phyloP scores from a whole-genome alignment of 192 early-diverging fungal genomes.

The Lunasporangiospora selenospora region DNA sequence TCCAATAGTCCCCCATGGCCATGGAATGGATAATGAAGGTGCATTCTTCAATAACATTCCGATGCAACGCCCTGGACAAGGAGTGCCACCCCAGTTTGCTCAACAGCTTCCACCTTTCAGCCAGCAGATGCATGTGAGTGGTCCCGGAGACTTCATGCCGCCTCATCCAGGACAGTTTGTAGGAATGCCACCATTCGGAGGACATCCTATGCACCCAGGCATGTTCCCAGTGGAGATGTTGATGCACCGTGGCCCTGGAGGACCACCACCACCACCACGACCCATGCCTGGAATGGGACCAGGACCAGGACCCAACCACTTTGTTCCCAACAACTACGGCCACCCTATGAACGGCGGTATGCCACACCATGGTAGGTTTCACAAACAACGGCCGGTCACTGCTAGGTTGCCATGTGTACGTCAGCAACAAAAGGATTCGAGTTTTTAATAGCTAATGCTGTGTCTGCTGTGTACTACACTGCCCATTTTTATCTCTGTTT shows the following conservation, averaged over 20 bases:
- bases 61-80: constrained; percentile 37
- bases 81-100: constrained; percentile 28
- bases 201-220: constrained; percentile 35
- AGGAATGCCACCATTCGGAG: constrained; percentile 39
- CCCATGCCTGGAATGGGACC: constrained; percentile 48
- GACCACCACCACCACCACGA: constrained; percentile 35
- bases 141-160: constrained; percentile 41
- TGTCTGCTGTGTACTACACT: too few species aligned
- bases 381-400: too few species aligned
- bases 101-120: constrained; percentile 45
- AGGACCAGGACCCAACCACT: constrained; percentile 39
- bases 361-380: constrained; percentile 33
- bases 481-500: too few species aligned
- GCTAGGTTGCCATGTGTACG: too few species aligned
- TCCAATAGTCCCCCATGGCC: constrained; percentile 24
- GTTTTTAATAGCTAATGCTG: too few species aligned
- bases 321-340: constrained; percentile 47
- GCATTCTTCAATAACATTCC: constrained; percentile 40
- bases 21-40: constrained; percentile 26
- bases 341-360: constrained; percentile 44
- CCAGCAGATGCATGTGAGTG: constrained; percentile 45
- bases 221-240: constrained; percentile 50
- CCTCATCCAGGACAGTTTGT: constrained; percentile 42
- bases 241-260: constrained; percentile 38
- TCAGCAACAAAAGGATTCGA: too few species aligned